Conservation (phyloP, 2,329 filamentous ascomycete species). For the Talaromyces sp. region DNA sequence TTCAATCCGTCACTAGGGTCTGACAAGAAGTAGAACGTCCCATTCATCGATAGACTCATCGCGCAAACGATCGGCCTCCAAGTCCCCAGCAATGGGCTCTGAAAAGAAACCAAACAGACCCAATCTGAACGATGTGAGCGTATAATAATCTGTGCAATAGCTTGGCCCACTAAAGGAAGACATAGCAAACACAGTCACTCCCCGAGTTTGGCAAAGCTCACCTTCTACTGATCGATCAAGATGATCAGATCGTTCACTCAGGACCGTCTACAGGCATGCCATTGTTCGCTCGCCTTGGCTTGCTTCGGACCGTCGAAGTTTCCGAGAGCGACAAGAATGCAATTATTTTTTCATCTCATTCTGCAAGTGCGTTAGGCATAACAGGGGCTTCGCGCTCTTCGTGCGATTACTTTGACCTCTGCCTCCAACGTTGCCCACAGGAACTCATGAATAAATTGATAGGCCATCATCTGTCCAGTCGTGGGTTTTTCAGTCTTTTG, state of each 20-base stretch:
- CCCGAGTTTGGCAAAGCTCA: neutral
- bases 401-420: neutral
- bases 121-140: neutral
- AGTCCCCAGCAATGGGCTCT: neutral
- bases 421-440: slow-evolving; percentile 1
- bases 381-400: slow-evolving; percentile 6
- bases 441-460: slow-evolving; percentile 4
- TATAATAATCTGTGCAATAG: too few species aligned
- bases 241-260: slow-evolving; percentile 4
- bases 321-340: neutral
- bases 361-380: neutral
- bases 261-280: slow-evolving; percentile 5
- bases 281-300: slow-evolving; percentile 3
- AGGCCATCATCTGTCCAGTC: neutral
- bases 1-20: too few species aligned
- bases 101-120: neutral
- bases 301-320: neutral
- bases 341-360: neutral
- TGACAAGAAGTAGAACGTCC: neutral
- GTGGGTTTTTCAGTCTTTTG: neutral
- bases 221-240: neutral
- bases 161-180: too few species aligned
- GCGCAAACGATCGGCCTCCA: neutral
- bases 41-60: neutral
- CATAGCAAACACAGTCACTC: neutral